Evolutionary conservation across 2,329 filamentous ascomycete species (phyloP).

Genomic region (Colletotrichum sp.): DNA sequence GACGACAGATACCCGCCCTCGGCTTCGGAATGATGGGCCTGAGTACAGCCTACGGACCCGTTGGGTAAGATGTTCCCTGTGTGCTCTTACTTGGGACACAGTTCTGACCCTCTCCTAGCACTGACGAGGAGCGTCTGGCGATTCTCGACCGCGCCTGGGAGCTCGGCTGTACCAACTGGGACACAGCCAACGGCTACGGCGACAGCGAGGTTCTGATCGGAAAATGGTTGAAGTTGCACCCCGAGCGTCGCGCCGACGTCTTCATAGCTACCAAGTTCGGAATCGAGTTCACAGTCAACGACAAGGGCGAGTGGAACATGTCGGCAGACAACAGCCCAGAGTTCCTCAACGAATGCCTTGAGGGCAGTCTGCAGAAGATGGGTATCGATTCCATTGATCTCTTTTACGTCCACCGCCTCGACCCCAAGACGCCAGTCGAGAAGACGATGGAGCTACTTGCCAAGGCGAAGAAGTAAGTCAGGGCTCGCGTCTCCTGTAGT

Average conservation of each 20-base stretch:
- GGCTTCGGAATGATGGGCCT: slow-evolving; percentile 54
- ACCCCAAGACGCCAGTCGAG: slow-evolving; percentile 49
- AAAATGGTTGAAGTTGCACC: neutral
- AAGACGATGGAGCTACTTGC: neutral
- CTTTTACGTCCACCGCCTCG: slow-evolving; percentile 57
- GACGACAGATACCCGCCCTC: slow-evolving; percentile 48
- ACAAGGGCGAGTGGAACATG: neutral
- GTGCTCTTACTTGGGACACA: neutral
- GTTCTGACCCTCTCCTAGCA: neutral
- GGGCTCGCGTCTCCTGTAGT: fast-evolving
- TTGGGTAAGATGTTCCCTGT: slow-evolving; percentile 34
- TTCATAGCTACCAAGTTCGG: neutral
- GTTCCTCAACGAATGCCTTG: slow-evolving; percentile 37
- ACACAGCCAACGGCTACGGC: neutral
- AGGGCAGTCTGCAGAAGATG: slow-evolving; percentile 49
- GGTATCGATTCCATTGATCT: slow-evolving; percentile 60
- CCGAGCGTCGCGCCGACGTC: neutral
- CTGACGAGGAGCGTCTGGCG: neutral
- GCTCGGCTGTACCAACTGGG: neutral
- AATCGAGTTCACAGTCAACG: neutral
- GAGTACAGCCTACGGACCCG: slow-evolving; percentile 34
- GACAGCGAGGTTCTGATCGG: neutral
- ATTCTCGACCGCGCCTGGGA: neutral
- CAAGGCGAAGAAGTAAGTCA: neutral
- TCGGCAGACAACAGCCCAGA: slow-evolving; percentile 33